These are phyloP conservation scores for Silene coronaria DNA, from an alignment of 179 eudicot genomes.

Conservation along the genomic window DNA sequence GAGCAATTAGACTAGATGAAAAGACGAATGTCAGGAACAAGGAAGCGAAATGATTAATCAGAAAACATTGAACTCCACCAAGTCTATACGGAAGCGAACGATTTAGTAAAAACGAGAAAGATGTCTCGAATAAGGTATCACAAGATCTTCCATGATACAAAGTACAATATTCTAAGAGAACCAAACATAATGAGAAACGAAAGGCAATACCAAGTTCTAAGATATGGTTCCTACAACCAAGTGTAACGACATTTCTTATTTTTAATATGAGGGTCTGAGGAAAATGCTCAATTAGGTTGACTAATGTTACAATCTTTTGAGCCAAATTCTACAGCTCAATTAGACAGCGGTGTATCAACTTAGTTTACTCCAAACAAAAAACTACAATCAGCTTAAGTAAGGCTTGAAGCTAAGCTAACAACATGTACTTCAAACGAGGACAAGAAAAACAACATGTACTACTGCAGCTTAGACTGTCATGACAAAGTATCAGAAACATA, in stretches of 20 bases:
- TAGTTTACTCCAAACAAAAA: background rate
- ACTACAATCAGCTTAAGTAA: background rate
- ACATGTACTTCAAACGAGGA: background rate
- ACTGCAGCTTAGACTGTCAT: background rate
- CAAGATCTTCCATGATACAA: background rate
- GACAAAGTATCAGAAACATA: background rate
- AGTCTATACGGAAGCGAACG: background rate
- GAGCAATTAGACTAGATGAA: background rate
- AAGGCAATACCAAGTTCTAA: background rate
- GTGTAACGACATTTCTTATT: background rate
- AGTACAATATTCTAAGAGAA: background rate
- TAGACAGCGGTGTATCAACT: too few relatives aligned
- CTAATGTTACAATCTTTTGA: background rate
- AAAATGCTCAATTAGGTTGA: background rate
- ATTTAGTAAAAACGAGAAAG: background rate
- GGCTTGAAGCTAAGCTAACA: background rate
- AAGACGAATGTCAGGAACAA: background rate
- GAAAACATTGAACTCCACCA: background rate
- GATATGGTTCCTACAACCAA: background rate
- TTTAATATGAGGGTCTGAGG: background rate
- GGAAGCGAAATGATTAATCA: background rate
- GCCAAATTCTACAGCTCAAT: constrained; percentile 5
- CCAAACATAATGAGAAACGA: background rate
- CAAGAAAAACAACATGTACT: background rate
- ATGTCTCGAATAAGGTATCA: background rate